These are phyloP conservation scores for Discostella stelligeroides DNA, from an alignment of 108 stramenopile genomes.

Conservation along the genomic window DNA sequence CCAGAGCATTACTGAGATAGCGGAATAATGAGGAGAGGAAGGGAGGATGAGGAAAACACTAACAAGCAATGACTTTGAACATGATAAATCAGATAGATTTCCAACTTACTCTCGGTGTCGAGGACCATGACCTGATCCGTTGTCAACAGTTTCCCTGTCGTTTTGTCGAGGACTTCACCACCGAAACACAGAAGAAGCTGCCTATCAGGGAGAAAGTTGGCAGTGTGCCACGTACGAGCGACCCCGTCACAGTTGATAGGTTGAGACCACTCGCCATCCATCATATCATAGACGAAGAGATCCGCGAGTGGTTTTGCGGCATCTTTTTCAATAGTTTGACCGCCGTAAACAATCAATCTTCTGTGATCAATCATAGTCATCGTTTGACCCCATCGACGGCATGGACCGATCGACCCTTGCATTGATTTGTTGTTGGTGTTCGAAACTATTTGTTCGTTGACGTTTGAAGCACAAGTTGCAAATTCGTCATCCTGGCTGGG, in stretches of 20 bases:
- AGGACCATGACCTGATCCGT: conserved; percentile 72
- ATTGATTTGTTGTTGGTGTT: neutral
- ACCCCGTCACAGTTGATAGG: conserved; percentile 75
- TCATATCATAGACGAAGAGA: conserved; percentile 62
- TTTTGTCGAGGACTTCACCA: conserved; percentile 64
- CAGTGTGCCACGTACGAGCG: conserved; percentile 78
- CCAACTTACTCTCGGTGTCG: conserved; percentile 81
- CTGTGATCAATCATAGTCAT: conserved; percentile 71
- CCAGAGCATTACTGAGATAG: conserved; percentile 48
- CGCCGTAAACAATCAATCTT: conserved; percentile 80
- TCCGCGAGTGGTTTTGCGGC: conserved; percentile 56
- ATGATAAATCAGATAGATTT: neutral
- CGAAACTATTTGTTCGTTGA: neutral
- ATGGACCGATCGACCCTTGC: conserved; percentile 28
- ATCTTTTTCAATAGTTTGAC: conserved; percentile 63
- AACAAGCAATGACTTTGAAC: neutral
- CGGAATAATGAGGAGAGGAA: neutral
- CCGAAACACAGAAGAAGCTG: conserved; percentile 81
- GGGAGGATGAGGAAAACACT: too few species aligned
- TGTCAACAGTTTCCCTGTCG: conserved; percentile 49
- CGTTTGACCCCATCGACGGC: conserved; percentile 83
- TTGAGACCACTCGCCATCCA: conserved; percentile 57
- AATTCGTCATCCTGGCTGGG: conserved; percentile 28
- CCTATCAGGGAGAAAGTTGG: conserved; percentile 76
- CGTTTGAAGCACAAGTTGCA: too few species aligned